These are phyloP conservation scores for Kickxella alabastrina DNA, from an alignment of 192 early-diverging fungal genomes.

Conservation along the genomic window DNA sequence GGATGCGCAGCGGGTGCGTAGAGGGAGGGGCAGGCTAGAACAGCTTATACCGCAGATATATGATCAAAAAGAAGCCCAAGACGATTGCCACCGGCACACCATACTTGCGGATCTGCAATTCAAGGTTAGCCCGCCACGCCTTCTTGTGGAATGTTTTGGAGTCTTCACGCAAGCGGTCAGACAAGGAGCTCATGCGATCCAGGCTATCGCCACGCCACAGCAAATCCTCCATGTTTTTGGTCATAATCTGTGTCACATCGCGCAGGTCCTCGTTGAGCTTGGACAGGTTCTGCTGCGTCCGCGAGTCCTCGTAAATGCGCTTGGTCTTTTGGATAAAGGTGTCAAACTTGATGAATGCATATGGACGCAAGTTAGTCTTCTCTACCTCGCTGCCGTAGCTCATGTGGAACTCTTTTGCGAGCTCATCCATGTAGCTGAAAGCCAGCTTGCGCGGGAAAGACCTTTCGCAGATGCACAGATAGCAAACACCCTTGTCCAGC, in stretches of 20 bases:
- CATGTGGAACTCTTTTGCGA: conserved; percentile 89
- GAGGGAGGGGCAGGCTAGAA: too few species aligned
- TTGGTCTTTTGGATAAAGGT: conserved; percentile 99
- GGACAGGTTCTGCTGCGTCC: conserved; percentile 85
- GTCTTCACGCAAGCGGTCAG: conserved; percentile 62
- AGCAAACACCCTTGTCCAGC: conserved; percentile 90
- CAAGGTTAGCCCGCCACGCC: conserved; percentile 79
- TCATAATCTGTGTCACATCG: conserved; percentile 98
- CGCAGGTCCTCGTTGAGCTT: conserved; percentile 94
- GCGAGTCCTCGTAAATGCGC: conserved; percentile 91
- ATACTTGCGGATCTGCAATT: conserved; percentile 92
- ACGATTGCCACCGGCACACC: conserved; percentile 82
- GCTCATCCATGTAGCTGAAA: conserved; percentile 92
- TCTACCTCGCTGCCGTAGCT: conserved; percentile 90
- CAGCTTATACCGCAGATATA: conserved; percentile 61
- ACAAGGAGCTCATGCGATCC: conserved; percentile 69
- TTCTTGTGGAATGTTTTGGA: conserved; percentile 85
- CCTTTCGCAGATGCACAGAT: conserved; percentile 90
- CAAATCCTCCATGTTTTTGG: conserved; percentile 94
- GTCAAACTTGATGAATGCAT: conserved; percentile 98
- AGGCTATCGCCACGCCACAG: conserved; percentile 85
- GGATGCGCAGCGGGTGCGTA: too few species aligned
- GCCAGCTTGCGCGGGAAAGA: conserved; percentile 90
- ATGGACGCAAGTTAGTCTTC: conserved; percentile 78
- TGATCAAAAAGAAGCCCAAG: conserved; percentile 72